Percentiles rank a stretch among this genome's conserved stretches.
Evolutionary conservation across 176 grass and related monocot genomes (phyloP).

Genomic region (Triticum timopheevii): DNA sequence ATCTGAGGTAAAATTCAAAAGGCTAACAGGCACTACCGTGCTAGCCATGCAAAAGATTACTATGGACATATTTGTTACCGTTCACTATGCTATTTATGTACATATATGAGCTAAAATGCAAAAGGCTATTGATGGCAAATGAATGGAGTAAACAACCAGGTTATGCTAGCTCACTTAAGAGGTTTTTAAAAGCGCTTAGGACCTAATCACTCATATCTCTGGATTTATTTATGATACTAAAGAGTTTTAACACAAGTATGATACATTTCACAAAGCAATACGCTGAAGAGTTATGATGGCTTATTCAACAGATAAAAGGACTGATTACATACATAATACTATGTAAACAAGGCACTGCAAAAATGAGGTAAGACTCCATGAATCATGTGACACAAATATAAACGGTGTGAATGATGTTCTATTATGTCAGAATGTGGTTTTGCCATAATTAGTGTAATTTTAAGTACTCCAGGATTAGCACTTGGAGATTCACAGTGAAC

Average conservation of each 20-base stretch:
- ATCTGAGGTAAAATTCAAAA: not conserved
- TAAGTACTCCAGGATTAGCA: not conserved
- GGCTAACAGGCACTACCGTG: too few species aligned
- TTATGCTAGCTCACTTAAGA: not conserved
- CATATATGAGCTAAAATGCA: not conserved
- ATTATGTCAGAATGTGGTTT: conserved; percentile 14
- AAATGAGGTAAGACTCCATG: not conserved
- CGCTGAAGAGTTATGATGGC: not conserved
- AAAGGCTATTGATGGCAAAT: not conserved
- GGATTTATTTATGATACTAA: not conserved
- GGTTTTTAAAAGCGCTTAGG: not conserved
- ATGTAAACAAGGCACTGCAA: not conserved
- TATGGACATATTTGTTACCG: not conserved
- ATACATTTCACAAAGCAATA: not conserved
- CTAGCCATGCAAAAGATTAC: not conserved
- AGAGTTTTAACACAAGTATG: not conserved
- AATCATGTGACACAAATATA: not conserved
- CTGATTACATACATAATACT: not conserved
- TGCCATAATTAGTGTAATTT: not conserved
- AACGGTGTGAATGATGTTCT: not conserved
- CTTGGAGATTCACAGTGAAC: not conserved
- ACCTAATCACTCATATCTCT: not conserved
- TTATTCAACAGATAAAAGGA: not conserved
- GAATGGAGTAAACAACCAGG: not conserved
- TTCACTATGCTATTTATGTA: not conserved